These are phyloP conservation scores for Tetradesmus obliquus DNA, from an alignment of 139 green algal species.

Conservation along the genomic window DNA sequence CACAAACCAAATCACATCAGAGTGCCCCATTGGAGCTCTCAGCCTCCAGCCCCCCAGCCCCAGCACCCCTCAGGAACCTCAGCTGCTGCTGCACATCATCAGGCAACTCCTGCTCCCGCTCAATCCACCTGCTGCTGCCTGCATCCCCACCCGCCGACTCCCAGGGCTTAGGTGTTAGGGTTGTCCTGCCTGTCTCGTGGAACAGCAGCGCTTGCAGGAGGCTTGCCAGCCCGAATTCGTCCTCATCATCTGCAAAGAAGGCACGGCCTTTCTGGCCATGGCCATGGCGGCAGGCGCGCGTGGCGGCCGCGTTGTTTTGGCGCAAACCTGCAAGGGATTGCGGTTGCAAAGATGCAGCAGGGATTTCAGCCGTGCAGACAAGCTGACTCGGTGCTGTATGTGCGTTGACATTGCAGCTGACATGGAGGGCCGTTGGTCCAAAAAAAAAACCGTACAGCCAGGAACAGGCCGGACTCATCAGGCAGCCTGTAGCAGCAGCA, in stretches of 20 bases:
- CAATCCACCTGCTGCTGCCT: conserved; percentile 21
- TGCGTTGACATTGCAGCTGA: no score
- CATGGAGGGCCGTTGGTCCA: no score
- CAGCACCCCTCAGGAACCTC: conserved; percentile 24
- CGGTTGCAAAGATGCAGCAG: neutral
- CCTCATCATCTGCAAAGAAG: conserved; percentile 85
- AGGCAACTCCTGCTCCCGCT: conserved; percentile 43
- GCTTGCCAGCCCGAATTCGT: conserved; percentile 71
- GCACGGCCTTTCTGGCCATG: conserved; percentile 57
- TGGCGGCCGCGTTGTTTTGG: conserved; percentile 61
- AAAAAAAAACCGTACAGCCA: no score
- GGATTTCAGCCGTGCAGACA: neutral
- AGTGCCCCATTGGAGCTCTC: neutral
- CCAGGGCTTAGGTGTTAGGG: conserved; percentile 69
- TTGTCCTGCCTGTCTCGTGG: conserved; percentile 56
- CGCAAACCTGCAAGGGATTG: conserved; percentile 44
- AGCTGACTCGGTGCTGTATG: no score
- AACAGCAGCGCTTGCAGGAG: conserved; percentile 73
- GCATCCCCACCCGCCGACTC: conserved; percentile 8
- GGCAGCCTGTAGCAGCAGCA: no score
- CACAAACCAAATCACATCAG: neutral
- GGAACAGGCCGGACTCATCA: no score
- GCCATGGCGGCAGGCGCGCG: conserved; percentile 35
- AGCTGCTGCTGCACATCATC: conserved; percentile 42
- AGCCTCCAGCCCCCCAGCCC: neutral